Percentiles rank a stretch among this genome's conserved stretches.
Conservation (phyloP, 768 basidiomycete species). For the Pleurotus giganteus region DNA sequence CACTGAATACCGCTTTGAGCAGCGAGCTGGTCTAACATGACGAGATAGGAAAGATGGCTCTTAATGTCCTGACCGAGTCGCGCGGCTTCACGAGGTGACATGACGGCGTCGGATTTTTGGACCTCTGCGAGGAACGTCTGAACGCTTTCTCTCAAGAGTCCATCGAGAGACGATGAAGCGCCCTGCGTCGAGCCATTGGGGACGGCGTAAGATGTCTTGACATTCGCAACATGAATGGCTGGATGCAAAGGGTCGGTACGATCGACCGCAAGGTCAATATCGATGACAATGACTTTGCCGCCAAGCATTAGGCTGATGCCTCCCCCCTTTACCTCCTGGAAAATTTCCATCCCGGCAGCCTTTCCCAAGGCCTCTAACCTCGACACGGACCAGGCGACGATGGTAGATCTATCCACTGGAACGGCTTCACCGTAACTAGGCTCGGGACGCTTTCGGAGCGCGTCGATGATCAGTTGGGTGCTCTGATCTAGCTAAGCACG, state of each 20-base stretch:
- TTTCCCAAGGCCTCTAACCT: slow-evolving; percentile 62
- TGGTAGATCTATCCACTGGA: slow-evolving; percentile 43
- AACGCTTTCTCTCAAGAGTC: slow-evolving; percentile 56
- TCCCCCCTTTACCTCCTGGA: slow-evolving; percentile 59
- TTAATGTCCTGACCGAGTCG: slow-evolving; percentile 45
- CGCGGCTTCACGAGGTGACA: slow-evolving; percentile 53
- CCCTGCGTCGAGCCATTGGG: slow-evolving; percentile 43
- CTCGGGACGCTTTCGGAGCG: slow-evolving; percentile 44
- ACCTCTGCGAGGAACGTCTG: slow-evolving; percentile 59
- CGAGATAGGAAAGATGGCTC: slow-evolving; percentile 63
- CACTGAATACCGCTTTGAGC: slow-evolving; percentile 64
- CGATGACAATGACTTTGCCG: slow-evolving; percentile 79
- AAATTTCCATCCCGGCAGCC: slow-evolving; percentile 70
- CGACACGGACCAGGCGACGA: slow-evolving; percentile 58
- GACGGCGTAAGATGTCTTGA: slow-evolving; percentile 76
- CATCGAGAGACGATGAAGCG: slow-evolving; percentile 58
- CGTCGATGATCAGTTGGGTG: slow-evolving; percentile 44
- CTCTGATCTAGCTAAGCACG: slow-evolving; percentile 50
- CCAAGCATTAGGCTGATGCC: slow-evolving; percentile 61
- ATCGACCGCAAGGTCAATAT: slow-evolving; percentile 62
- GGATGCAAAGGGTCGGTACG: slow-evolving; percentile 33
- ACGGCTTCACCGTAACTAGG: slow-evolving; percentile 63
- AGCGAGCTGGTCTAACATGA: slow-evolving; percentile 70
- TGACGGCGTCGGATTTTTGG: slow-evolving; percentile 48
- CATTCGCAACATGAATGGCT: slow-evolving; percentile 43